Evolutionary conservation across 148 eudicot genomes (phyloP).

Genomic region (Rheum nobile): DNA sequence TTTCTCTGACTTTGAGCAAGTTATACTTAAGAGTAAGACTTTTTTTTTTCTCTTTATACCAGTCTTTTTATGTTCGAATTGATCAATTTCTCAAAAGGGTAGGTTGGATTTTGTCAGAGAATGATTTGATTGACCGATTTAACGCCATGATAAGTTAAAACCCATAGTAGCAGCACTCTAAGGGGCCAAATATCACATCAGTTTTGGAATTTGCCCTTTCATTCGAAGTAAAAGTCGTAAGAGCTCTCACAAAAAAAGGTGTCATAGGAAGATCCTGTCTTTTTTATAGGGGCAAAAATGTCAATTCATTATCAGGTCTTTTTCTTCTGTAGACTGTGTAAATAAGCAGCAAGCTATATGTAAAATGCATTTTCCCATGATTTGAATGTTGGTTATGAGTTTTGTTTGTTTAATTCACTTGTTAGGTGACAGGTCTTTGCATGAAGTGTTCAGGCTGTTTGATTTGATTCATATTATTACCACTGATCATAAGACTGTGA

Average conservation of each 20-base stretch:
- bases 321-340: background rate
- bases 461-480: conserved; percentile 82
- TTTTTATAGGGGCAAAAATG: background rate
- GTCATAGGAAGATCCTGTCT: conserved; percentile 3
- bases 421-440: conserved; percentile 69
- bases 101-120: background rate
- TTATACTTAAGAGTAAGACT: conserved; percentile 55
- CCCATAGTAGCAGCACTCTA: background rate
- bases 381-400: background rate
- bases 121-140: background rate
- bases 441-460: conserved; percentile 91
- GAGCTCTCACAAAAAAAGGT: background rate
- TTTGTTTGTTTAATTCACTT: background rate
- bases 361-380: background rate
- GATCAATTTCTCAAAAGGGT: background rate
- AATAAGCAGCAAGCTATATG: background rate
- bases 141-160: background rate
- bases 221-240: background rate
- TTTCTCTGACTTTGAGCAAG: conserved; percentile 79
- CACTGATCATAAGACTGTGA: conserved; percentile 68
- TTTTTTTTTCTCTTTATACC: background rate
- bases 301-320: background rate
- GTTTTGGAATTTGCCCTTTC: background rate
- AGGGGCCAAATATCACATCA: conserved; percentile 3
- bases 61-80: background rate